These are phyloP conservation scores for Candida insectalens DNA, from an alignment of 805 yeast species.

Conservation along the genomic window DNA sequence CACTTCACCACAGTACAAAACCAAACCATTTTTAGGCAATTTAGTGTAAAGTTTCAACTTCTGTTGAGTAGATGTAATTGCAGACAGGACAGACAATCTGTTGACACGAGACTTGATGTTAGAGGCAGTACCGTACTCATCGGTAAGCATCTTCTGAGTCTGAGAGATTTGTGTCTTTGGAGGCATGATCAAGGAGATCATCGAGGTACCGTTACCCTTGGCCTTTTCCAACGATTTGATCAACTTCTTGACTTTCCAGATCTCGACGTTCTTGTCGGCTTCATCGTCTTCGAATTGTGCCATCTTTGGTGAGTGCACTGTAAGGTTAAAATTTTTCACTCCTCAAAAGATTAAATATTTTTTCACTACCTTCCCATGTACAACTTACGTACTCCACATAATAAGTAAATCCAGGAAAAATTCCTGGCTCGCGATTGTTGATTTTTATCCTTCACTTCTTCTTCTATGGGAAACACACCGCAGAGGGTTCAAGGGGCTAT, in stretches of 20 bases:
- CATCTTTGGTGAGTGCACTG: slow-evolving; percentile 1
- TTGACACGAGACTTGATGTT: slow-evolving; percentile 97
- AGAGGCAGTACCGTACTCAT: slow-evolving; percentile 98
- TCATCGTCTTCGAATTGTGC: slow-evolving; percentile 46
- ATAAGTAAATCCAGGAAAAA: too few species aligned
- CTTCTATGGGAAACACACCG: too few species aligned
- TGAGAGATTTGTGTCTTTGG: slow-evolving; percentile 91
- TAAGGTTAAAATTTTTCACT: neutral
- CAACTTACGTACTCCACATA: too few species aligned
- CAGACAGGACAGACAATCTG: slow-evolving; percentile 88
- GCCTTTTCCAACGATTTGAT: slow-evolving; percentile 82
- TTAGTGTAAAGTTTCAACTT: slow-evolving; percentile 80
- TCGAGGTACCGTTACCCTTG: slow-evolving; percentile 98
- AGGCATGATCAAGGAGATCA: slow-evolving; percentile 94
- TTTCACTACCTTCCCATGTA: too few species aligned
- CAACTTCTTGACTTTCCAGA: slow-evolving; percentile 97
- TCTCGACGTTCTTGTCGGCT: slow-evolving; percentile 94
- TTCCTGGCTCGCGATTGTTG: too few species aligned
- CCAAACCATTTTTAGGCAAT: slow-evolving; percentile 93
- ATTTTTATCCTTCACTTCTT: too few species aligned
- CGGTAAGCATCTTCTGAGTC: slow-evolving; percentile 84
- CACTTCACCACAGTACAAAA: slow-evolving; percentile 97
- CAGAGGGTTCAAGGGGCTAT: too few species aligned
- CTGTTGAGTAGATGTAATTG: slow-evolving; percentile 97
- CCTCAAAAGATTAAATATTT: neutral